phyloP scores from a whole-genome alignment of 176 grass and related monocot genomes.

The Elymus sibiricus region DNA sequence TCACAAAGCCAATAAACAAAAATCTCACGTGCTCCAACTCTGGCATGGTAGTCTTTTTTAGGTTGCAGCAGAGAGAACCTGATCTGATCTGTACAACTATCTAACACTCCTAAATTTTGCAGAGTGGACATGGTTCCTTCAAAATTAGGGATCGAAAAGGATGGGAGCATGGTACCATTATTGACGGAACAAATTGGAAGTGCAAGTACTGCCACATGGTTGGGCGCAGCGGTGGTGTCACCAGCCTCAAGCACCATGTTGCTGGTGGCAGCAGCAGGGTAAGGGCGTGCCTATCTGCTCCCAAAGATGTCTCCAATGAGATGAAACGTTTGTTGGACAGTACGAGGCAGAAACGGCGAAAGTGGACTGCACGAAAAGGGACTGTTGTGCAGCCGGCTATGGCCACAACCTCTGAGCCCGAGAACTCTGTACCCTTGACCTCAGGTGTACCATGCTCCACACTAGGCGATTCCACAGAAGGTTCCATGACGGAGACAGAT shows the following conservation, averaged over 20 bases:
- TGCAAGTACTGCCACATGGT: background rate
- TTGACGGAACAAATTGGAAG: background rate
- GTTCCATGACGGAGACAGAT: background rate
- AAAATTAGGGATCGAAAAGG: constrained; percentile 14
- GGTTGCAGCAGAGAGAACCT: too few species aligned
- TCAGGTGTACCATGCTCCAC: too few species aligned
- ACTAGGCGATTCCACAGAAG: too few species aligned
- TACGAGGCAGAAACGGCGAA: background rate
- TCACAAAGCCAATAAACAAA: background rate
- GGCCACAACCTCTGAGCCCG: too few species aligned
- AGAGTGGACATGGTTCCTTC: background rate
- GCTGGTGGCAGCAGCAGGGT: background rate
- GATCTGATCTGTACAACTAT: background rate
- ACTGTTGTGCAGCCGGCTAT: background rate
- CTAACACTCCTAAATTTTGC: background rate
- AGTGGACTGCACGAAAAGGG: background rate
- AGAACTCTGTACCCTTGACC: too few species aligned
- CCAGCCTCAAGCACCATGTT: background rate
- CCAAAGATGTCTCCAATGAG: background rate
- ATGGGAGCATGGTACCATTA: background rate
- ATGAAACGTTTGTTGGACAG: background rate
- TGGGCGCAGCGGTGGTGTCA: background rate
- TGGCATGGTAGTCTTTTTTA: background rate
- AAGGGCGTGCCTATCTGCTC: background rate
- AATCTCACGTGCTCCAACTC: background rate